phyloP scores from a whole-genome alignment of 768 basidiomycete species.

The Boletales sp. region DNA sequence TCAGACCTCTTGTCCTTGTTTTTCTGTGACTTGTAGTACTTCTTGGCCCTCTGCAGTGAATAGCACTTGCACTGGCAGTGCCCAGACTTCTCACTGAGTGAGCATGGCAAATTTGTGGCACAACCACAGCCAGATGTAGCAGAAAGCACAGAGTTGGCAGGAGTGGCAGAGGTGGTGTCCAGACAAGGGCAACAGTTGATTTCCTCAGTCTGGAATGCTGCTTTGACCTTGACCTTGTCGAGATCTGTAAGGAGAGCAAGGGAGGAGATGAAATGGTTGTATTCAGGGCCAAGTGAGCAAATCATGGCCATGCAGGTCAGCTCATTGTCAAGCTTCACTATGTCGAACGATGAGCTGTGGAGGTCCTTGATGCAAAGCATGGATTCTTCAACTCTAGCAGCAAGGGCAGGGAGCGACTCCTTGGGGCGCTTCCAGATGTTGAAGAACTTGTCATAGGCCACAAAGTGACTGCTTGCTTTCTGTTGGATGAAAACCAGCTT shows the following conservation, averaged over 20 bases:
- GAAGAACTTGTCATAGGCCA: conserved; percentile 9
- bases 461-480: conserved; percentile 2
- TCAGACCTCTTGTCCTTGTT: background rate
- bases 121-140: background rate
- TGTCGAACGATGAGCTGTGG: background rate
- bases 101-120: background rate
- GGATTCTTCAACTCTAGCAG: background rate
- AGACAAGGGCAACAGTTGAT: background rate
- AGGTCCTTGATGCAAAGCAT: conserved; percentile 11
- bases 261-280: conserved; percentile 9
- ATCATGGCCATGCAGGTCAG: conserved; percentile 10
- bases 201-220: background rate
- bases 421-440: conserved; percentile 4
- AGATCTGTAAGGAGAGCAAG: conserved; percentile 7
- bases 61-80: conserved; percentile 3
- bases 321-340: conserved; percentile 1
- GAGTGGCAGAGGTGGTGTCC: too few relatives aligned
- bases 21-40: background rate
- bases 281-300: conserved; percentile 3
- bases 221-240: conserved; percentile 5
- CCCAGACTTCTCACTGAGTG: background rate
- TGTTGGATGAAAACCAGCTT: background rate
- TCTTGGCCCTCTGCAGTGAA: background rate
- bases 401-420: conserved; percentile 1
- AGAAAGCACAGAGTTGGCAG: background rate